Percentiles rank a stretch among this genome's conserved stretches.
Evolutionary conservation across 2,329 filamentous ascomycete genomes (phyloP).

Genomic region (Elsinoe batatas): DNA sequence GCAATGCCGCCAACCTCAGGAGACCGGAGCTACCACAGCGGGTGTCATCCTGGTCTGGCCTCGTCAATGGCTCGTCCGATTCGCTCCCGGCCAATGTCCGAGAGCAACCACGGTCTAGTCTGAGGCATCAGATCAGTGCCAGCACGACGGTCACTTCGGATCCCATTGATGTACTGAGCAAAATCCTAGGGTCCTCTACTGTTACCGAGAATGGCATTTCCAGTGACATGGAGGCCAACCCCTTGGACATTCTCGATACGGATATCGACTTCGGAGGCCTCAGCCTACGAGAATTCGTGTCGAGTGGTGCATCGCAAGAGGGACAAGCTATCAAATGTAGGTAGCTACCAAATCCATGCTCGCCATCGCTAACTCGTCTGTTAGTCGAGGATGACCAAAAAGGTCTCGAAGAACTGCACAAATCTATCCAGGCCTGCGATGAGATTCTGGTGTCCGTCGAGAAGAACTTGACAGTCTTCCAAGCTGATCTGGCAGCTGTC

Average conservation of each 20-base stretch:
- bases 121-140: conserved; percentile 49
- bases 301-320: conserved; percentile 24
- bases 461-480: conserved; percentile 82
- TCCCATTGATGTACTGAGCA: conserved; percentile 59
- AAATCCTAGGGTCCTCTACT: conserved; percentile 42
- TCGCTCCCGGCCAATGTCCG: conserved; percentile 61
- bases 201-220: not conserved
- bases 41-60: conserved; percentile 67
- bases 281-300: conserved; percentile 62
- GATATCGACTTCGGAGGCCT: conserved; percentile 71
- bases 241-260: not conserved
- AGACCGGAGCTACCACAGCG: conserved; percentile 59
- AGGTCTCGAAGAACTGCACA: conserved; percentile 83
- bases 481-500: conserved; percentile 82
- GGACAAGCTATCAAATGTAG: not conserved
- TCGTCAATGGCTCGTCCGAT: conserved; percentile 61
- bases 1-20: conserved; percentile 53
- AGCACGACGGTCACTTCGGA: conserved; percentile 49
- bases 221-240: not conserved
- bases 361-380: not conserved
- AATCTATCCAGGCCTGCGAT: conserved; percentile 80
- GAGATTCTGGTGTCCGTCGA: conserved; percentile 90
- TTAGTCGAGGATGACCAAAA: conserved; percentile 59
- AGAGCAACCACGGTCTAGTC: conserved; percentile 55
- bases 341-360: conserved; percentile 11